phyloP scores from a whole-genome alignment of 2,329 filamentous ascomycete genomes.

The Exophiala dermatitidis region DNA sequence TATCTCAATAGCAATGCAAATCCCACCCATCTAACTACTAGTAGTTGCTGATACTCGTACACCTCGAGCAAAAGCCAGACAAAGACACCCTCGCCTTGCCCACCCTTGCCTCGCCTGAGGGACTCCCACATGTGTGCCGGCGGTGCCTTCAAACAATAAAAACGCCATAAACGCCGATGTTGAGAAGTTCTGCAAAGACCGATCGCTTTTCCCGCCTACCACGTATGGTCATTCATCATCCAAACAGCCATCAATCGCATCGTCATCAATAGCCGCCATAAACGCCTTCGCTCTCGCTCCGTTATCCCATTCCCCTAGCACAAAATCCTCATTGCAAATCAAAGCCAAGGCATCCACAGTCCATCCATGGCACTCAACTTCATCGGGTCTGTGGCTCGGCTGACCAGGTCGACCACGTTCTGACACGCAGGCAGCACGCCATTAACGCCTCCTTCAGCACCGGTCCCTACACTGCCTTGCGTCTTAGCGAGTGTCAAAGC shows the following conservation, averaged over 20 bases:
- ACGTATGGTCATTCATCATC: not conserved
- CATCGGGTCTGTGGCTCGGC: constrained; percentile 85
- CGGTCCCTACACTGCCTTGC: constrained; percentile 30
- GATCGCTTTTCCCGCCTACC: not conserved
- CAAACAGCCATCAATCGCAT: not conserved
- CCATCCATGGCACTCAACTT: constrained; percentile 83
- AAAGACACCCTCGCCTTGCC: no score
- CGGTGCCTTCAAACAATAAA: no score
- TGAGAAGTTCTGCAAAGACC: not conserved
- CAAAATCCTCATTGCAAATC: not conserved
- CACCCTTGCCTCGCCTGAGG: no score
- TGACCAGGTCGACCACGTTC: constrained; percentile 89
- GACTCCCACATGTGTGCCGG: no score
- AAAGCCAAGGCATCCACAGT: constrained; percentile 96
- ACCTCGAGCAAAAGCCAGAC: no score
- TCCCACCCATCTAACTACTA: no score
- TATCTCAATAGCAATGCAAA: no score
- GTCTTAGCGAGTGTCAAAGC: constrained; percentile 72
- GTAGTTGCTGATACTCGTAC: no score
- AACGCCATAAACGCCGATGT: no score
- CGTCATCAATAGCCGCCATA: not conserved
- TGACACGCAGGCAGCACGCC: constrained; percentile 87
- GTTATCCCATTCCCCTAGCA: not conserved
- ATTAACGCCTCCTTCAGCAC: constrained; percentile 8
- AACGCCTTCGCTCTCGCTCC: not conserved